Evolutionary conservation across 2,329 filamentous ascomycete genomes (phyloP).

Genomic region (Geosmithia putterillii): DNA sequence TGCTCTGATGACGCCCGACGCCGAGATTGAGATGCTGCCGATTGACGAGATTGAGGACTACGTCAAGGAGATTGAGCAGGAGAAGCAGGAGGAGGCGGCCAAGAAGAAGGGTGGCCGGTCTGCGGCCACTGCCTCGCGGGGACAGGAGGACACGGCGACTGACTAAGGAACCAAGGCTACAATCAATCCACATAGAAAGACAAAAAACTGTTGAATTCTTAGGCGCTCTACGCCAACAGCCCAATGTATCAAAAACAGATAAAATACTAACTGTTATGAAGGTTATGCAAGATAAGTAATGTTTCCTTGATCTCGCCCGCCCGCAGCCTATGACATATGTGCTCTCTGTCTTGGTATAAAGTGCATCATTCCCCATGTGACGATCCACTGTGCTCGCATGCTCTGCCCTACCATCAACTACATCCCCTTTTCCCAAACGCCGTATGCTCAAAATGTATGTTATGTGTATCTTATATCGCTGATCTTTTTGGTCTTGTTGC

Average conservation of each 20-base stretch:
- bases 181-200: slow-evolving; percentile 10
- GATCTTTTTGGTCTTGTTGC: neutral
- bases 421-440: neutral
- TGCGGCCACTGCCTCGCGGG: slow-evolving; percentile 63
- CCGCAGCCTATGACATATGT: neutral
- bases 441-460: slow-evolving; percentile 4
- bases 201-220: slow-evolving; percentile 10
- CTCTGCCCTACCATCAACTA: neutral
- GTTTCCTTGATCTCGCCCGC: neutral
- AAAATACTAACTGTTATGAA: too few species aligned
- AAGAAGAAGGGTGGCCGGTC: slow-evolving; percentile 85
- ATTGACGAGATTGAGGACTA: slow-evolving; percentile 94
- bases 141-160: slow-evolving; percentile 26
- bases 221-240: slow-evolving; percentile 12
- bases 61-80: slow-evolving; percentile 97
- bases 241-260: slow-evolving; percentile 21
- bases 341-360: neutral
- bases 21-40: slow-evolving; percentile 83
- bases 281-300: too few species aligned
- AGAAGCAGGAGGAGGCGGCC: slow-evolving; percentile 97
- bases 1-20: slow-evolving; percentile 90
- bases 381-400: neutral
- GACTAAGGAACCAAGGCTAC: slow-evolving; percentile 15
- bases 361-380: neutral
- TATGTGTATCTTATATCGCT: neutral